Evolutionary conservation across 2,329 filamentous ascomycete genomes (phyloP).

Genomic region (Fusarium udum): DNA sequence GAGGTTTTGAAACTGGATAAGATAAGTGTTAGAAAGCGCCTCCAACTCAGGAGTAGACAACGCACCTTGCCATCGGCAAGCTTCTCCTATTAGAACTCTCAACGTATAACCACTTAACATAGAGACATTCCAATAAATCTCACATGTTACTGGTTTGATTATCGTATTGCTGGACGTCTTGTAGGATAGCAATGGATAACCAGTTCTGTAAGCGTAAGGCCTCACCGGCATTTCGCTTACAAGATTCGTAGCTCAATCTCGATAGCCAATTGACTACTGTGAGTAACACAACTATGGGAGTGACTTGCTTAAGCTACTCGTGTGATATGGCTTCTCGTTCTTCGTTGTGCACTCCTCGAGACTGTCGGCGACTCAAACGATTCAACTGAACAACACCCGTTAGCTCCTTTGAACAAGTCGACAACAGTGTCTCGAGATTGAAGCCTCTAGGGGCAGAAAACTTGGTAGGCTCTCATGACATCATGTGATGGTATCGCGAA

Average conservation of each 20-base stretch:
- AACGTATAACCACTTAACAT: fast-evolving
- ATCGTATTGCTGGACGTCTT: no score
- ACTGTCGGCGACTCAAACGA: no score
- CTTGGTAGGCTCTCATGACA: fast-evolving
- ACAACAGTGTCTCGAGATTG: fast-evolving
- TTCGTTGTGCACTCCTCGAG: background rate
- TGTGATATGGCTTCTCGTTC: background rate
- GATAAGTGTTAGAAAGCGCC: background rate
- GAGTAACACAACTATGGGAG: fast-evolving
- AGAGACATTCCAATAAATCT: fast-evolving
- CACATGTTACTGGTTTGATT: fast-evolving
- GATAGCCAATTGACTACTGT: no score
- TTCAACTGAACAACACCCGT: background rate
- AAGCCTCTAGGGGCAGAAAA: fast-evolving
- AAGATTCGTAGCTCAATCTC: background rate
- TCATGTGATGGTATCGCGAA: background rate
- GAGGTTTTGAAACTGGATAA: background rate
- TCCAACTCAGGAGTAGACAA: background rate
- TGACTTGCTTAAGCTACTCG: no score
- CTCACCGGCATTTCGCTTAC: background rate
- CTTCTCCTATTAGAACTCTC: fast-evolving
- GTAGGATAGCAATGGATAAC: background rate
- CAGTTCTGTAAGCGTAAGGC: background rate
- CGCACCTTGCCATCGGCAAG: background rate
- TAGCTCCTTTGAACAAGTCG: background rate